phyloP scores from a whole-genome alignment of 129 eudicot species.

The Tagetes patula region DNA sequence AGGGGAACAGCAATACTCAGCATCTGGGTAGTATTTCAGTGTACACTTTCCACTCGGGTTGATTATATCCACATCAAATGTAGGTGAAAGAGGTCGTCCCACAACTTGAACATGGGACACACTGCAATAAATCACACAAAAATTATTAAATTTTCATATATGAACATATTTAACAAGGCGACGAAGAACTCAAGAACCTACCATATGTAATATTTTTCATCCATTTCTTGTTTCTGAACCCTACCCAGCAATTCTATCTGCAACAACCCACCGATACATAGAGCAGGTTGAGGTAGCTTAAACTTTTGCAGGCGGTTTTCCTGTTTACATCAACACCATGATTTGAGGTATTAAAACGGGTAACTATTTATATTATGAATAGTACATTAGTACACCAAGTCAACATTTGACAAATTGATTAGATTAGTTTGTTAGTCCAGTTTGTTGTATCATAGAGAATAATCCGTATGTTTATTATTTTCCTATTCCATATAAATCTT shows the following conservation, averaged over 20 bases:
- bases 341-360: background rate
- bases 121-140: constrained; percentile 30
- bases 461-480: too few relatives aligned
- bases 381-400: too few relatives aligned
- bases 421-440: too few relatives aligned
- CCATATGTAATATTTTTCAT: constrained; percentile 74
- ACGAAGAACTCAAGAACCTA: constrained; percentile 30
- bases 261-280: constrained; percentile 75
- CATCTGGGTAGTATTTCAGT: constrained; percentile 44
- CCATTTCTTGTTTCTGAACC: constrained; percentile 76
- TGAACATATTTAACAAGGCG: background rate
- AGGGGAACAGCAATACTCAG: constrained; percentile 28
- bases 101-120: constrained; percentile 66
- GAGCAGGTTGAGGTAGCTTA: constrained; percentile 76
- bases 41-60: constrained; percentile 51
- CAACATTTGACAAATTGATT: too few relatives aligned
- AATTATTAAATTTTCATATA: background rate
- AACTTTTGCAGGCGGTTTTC: constrained; percentile 62
- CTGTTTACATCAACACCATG: constrained; percentile 34
- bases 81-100: constrained; percentile 61
- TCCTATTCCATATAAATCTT: too few relatives aligned
- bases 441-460: too few relatives aligned
- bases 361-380: background rate
- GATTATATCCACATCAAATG: constrained; percentile 57
- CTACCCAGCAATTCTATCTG: constrained; percentile 73